Evolutionary conservation across 2,329 filamentous ascomycete genomes (phyloP).

Genomic region (Ophiostoma sp.): DNA sequence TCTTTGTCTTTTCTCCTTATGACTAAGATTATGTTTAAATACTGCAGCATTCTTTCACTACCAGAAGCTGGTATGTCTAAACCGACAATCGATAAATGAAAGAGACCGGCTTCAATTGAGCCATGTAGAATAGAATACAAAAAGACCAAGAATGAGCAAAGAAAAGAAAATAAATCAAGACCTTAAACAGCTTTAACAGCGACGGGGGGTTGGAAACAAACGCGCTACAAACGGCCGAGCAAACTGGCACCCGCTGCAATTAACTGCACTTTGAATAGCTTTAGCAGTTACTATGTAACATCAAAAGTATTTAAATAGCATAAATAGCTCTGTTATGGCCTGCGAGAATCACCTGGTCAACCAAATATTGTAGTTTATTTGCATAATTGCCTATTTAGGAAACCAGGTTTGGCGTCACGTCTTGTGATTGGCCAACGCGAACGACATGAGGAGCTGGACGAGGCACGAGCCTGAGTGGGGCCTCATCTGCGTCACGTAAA

Average conservation of each 20-base stretch:
- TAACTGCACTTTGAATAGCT: not conserved
- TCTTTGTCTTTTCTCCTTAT: not conserved
- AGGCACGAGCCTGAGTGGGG: conserved; percentile 24
- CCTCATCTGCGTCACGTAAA: conserved; percentile 25
- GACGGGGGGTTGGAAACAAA: conserved; percentile 26
- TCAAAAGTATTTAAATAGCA: no score
- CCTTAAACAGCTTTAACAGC: conserved; percentile 6
- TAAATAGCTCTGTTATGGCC: conserved; percentile 12
- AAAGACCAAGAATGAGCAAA: not conserved
- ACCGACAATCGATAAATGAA: not conserved
- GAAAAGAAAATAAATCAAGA: not conserved
- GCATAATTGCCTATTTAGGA: conserved; percentile 27
- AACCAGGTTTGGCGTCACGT: conserved; percentile 24
- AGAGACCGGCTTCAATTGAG: not conserved
- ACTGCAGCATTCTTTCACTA: not conserved
- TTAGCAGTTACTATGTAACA: no score
- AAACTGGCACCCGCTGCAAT: conserved; percentile 7
- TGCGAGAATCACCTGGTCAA: conserved; percentile 26
- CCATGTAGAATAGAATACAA: not conserved
- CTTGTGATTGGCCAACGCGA: conserved; percentile 28
- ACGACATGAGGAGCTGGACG: conserved; percentile 21
- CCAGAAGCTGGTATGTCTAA: not conserved
- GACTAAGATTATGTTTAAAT: not conserved
- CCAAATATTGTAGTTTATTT: conserved; percentile 24
- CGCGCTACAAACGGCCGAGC: conserved; percentile 22